A percentile compares a stretch with the other conserved stretches of the same genome.
phyloP scores from a whole-genome alignment of 176 grass and related monocot species.

The Lolium perenne region DNA sequence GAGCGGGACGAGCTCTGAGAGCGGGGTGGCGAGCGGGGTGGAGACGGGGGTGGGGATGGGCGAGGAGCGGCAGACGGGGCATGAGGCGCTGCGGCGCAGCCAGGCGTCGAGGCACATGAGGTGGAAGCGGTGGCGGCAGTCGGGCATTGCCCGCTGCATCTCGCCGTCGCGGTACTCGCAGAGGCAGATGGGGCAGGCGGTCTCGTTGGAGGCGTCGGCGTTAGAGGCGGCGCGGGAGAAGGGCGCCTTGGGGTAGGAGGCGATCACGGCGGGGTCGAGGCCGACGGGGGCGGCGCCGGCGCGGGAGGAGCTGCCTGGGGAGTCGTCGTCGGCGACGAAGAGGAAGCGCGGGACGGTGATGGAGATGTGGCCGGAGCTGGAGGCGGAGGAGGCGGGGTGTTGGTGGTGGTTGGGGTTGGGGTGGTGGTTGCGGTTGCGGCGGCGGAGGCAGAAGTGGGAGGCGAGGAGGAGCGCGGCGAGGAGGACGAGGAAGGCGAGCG shows the following conservation, averaged over 20 bases:
- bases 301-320: constrained; percentile 63
- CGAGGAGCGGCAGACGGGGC: constrained; percentile 88
- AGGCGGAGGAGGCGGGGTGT: constrained; percentile 39
- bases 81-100: constrained; percentile 83
- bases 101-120: constrained; percentile 90
- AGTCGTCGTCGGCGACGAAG: constrained; percentile 86
- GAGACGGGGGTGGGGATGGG: constrained; percentile 76
- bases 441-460: constrained; percentile 62
- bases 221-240: constrained; percentile 56
- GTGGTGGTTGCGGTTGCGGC: not conserved
- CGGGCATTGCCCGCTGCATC: constrained; percentile 91
- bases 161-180: constrained; percentile 91
- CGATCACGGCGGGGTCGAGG: constrained; percentile 73
- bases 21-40: constrained; percentile 79
- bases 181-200: constrained; percentile 82
- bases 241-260: constrained; percentile 80
- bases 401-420: not conserved
- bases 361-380: constrained; percentile 61
- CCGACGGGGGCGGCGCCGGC: constrained; percentile 50
- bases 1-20: constrained; percentile 85
- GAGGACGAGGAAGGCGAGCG: constrained; percentile 67
- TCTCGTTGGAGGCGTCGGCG: constrained; percentile 50
- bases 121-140: constrained; percentile 94
- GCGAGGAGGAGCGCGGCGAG: constrained; percentile 52
- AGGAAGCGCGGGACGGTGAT: constrained; percentile 75